phyloP scores from a whole-genome alignment of 257 asterid genomes.

The Paulownia fortunei region DNA sequence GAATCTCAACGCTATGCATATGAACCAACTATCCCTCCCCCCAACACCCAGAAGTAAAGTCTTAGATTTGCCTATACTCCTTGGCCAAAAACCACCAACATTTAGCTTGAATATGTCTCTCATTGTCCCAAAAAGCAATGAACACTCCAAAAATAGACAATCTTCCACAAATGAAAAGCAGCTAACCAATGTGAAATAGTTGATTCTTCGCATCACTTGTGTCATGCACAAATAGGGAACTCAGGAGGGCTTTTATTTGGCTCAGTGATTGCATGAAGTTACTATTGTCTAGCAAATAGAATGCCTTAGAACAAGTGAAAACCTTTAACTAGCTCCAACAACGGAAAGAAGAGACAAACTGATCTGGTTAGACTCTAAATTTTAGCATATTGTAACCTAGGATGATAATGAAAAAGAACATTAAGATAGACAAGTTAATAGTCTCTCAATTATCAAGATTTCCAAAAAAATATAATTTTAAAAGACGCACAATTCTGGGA shows the following conservation, averaged over 20 bases:
- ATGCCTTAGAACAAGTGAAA: slow-evolving; percentile 4
- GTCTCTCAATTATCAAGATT: neutral
- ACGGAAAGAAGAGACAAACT: neutral
- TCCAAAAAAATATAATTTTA: neutral
- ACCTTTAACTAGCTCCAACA: neutral
- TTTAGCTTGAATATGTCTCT: neutral
- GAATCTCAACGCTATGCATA: neutral
- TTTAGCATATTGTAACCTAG: neutral
- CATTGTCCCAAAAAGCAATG: neutral
- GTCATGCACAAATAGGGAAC: neutral
- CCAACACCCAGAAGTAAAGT: neutral
- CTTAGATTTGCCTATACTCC: neutral
- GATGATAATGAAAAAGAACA: neutral
- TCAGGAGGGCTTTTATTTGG: neutral
- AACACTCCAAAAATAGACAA: neutral
- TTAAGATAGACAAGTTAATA: neutral
- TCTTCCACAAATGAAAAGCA: neutral
- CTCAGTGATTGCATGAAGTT: neutral
- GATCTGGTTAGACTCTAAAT: neutral
- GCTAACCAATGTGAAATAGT: neutral
- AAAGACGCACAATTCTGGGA: neutral
- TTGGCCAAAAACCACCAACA: neutral
- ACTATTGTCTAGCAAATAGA: neutral
- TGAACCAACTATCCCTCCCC: neutral
- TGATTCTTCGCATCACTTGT: neutral